A percentile compares a stretch with the other conserved stretches of the same genome.
phyloP scores from a whole-genome alignment of 2,329 filamentous ascomycete genomes.

The Aureobasidium subglaciale region DNA sequence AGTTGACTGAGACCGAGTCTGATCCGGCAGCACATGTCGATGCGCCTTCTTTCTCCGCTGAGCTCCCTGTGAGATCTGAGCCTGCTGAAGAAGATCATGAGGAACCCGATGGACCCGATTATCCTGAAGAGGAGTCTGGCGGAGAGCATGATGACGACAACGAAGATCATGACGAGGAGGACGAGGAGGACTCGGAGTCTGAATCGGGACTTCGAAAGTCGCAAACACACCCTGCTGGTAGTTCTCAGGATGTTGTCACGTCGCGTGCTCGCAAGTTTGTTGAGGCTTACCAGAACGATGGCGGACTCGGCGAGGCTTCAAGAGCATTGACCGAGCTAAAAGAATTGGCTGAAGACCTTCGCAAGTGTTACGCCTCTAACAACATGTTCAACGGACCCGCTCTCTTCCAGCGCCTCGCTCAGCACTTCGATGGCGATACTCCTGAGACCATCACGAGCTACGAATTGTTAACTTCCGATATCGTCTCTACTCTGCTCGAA shows the following conservation, averaged over 20 bases:
- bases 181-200: constrained; percentile 30
- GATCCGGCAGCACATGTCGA: constrained; percentile 9
- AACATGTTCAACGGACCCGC: constrained; percentile 44
- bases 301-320: constrained; percentile 70
- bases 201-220: constrained; percentile 8
- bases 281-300: constrained; percentile 70
- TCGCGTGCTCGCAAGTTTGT: constrained; percentile 76
- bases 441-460: constrained; percentile 92
- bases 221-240: constrained; percentile 26
- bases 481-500: constrained; percentile 76
- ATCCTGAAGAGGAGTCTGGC: constrained; percentile 48
- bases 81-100: constrained; percentile 32
- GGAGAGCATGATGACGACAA: constrained; percentile 50
- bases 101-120: constrained; percentile 33
- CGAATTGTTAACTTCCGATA: constrained; percentile 81
- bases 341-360: constrained; percentile 63
- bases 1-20: constrained; percentile 17
- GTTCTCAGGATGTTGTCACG: constrained; percentile 64
- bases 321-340: constrained; percentile 69
- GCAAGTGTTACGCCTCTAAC: constrained; percentile 52
- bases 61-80: constrained; percentile 19
- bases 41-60: constrained; percentile 8
- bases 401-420: constrained; percentile 68
- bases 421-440: constrained; percentile 82
- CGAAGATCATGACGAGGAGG: constrained; percentile 48